phyloP scores from a whole-genome alignment of 345 rosid species.

The Ceriops tagal region DNA sequence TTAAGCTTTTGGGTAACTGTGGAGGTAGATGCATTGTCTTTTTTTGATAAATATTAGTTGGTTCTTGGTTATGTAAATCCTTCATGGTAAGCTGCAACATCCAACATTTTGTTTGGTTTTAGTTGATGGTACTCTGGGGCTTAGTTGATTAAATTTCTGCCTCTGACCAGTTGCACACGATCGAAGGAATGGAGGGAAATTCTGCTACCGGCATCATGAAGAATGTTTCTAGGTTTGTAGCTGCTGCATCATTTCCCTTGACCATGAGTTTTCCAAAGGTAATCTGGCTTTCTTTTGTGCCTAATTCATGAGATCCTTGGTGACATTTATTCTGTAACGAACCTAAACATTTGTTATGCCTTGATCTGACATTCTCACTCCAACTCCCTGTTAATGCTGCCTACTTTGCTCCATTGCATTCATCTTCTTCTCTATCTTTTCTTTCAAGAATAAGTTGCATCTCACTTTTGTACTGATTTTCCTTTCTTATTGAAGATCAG shows the following conservation, averaged over 20 bases:
- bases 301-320: too few relatives aligned
- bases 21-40: conserved; percentile 51
- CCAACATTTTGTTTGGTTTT: too few relatives aligned
- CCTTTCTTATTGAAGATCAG: too few relatives aligned
- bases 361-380: too few relatives aligned
- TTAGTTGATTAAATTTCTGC: conserved; percentile 1
- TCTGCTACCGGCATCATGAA: conserved; percentile 44
- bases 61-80: neutral
- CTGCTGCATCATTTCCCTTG: conserved; percentile 58
- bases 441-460: too few relatives aligned
- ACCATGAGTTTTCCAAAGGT: conserved; percentile 71
- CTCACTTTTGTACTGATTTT: too few relatives aligned
- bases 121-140: neutral
- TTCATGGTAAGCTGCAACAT: neutral
- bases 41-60: neutral
- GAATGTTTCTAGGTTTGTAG: conserved; percentile 47
- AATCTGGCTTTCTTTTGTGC: neutral
- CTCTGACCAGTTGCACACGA: conserved; percentile 49
- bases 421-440: too few relatives aligned
- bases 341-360: too few relatives aligned
- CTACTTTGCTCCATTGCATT: too few relatives aligned
- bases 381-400: too few relatives aligned
- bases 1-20: conserved; percentile 65
- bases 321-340: too few relatives aligned
- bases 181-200: conserved; percentile 84